These are phyloP conservation scores for Lachancea meyersii DNA, from an alignment of 805 yeast species.

Conservation along the genomic window DNA sequence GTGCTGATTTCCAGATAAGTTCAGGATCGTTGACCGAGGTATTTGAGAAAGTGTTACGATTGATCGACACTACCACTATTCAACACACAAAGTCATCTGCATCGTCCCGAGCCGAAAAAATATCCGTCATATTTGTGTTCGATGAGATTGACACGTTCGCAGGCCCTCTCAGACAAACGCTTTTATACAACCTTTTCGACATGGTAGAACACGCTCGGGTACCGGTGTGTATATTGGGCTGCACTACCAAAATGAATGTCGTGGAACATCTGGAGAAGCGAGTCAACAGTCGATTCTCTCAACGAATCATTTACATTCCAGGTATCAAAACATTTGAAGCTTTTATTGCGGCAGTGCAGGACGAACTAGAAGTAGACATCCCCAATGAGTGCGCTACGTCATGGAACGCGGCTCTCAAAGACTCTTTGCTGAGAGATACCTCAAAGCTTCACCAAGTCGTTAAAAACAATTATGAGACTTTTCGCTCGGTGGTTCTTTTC, in stretches of 20 bases:
- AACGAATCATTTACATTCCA: constrained; percentile 58
- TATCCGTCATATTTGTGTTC: constrained; percentile 68
- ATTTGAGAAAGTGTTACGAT: constrained; percentile 49
- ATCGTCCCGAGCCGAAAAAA: constrained; percentile 20
- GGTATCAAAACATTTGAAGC: constrained; percentile 43
- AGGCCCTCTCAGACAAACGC: constrained; percentile 64
- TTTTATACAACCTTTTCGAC: constrained; percentile 83
- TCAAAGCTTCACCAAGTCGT: constrained; percentile 36
- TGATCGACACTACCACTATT: constrained; percentile 38
- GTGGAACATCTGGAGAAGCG: constrained; percentile 84
- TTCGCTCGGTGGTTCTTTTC: constrained; percentile 50
- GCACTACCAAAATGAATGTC: constrained; percentile 66
- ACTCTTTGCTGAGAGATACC: constrained; percentile 23
- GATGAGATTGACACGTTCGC: constrained; percentile 86
- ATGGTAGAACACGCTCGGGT: constrained; percentile 62
- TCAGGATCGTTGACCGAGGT: constrained; percentile 53
- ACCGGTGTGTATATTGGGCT: constrained; percentile 78
- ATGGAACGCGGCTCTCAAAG: constrained; percentile 43
- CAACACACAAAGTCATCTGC: constrained; percentile 9
- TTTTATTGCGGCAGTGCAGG: constrained; percentile 43
- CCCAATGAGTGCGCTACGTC: constrained; percentile 23
- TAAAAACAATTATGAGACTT: constrained; percentile 48
- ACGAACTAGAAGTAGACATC: constrained; percentile 33
- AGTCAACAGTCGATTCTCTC: constrained; percentile 84
- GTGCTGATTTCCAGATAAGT: constrained; percentile 33